These are phyloP conservation scores for Fusarium piperis DNA, from an alignment of 2,329 filamentous ascomycete genomes.

Conservation along the genomic window DNA sequence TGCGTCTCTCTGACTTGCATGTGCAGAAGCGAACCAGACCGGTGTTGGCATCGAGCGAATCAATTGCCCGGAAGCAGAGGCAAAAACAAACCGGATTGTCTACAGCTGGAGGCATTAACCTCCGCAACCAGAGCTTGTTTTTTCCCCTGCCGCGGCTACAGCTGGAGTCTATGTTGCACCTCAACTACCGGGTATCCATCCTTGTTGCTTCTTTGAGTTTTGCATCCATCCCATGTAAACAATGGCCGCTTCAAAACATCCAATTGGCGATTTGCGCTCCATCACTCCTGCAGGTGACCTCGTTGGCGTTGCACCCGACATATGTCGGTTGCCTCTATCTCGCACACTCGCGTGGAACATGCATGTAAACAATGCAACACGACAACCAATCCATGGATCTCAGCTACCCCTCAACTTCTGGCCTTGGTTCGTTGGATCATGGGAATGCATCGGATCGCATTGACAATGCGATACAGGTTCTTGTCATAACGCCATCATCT, in stretches of 20 bases:
- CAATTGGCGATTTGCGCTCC: constrained; percentile 18
- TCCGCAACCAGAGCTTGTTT: constrained; percentile 33
- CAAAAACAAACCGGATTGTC: constrained; percentile 20
- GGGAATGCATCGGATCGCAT: constrained; percentile 6
- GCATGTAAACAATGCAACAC: constrained; percentile 31
- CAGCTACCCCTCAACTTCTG: constrained; percentile 20
- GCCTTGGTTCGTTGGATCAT: neutral
- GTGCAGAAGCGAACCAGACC: constrained; percentile 29
- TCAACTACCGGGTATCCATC: constrained; percentile 27
- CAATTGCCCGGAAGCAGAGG: constrained; percentile 12
- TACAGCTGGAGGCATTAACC: constrained; percentile 2
- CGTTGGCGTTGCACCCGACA: constrained; percentile 6
- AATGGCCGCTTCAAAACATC: constrained; percentile 6
- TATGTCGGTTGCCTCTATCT: constrained; percentile 18
- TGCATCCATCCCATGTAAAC: constrained; percentile 25
- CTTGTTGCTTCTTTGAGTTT: constrained; percentile 1
- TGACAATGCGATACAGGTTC: constrained; percentile 10
- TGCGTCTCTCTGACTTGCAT: constrained; percentile 39
- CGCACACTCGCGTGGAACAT: constrained; percentile 11
- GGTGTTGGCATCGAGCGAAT: constrained; percentile 30
- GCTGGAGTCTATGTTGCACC: constrained; percentile 13
- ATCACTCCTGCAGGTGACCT: constrained; percentile 2
- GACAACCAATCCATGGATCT: constrained; percentile 23
- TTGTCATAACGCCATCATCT: constrained; percentile 6
- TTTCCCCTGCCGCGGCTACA: neutral